Evolutionary conservation across 495 filamentous ascomycete species (phyloP).

Genomic region (Cercophora scortea): DNA sequence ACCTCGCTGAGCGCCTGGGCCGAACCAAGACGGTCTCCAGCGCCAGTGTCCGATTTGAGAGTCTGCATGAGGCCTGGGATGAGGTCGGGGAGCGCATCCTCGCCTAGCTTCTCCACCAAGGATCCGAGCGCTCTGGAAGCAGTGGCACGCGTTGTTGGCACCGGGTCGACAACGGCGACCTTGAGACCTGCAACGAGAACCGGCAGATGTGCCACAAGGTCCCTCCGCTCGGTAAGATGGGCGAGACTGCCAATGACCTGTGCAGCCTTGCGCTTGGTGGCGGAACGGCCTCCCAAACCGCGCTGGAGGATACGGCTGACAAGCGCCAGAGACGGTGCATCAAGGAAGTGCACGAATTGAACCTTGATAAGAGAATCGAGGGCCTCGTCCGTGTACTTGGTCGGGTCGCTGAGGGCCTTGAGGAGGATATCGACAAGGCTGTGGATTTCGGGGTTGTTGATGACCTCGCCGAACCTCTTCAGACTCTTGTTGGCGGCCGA

Average conservation of each 20-base stretch:
- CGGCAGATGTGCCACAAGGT: slow-evolving; percentile 83
- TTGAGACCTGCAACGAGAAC: slow-evolving; percentile 88
- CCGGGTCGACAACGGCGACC: slow-evolving; percentile 84
- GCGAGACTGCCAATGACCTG: slow-evolving; percentile 97
- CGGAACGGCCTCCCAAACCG: slow-evolving; percentile 80
- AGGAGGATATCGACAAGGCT: slow-evolving; percentile 79
- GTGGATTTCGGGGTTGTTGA: slow-evolving; percentile 96
- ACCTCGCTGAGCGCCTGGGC: slow-evolving; percentile 97
- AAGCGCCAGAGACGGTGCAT: slow-evolving; percentile 88
- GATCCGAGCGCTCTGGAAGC: slow-evolving; percentile 94
- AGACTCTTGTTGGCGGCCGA: slow-evolving; percentile 86
- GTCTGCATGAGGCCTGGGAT: slow-evolving; percentile 96
- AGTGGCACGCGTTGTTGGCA: slow-evolving; percentile 93
- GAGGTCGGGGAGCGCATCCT: slow-evolving; percentile 92
- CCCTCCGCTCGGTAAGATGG: slow-evolving; percentile 92
- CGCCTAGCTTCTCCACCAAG: slow-evolving; percentile 91
- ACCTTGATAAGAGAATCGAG: slow-evolving; percentile 92
- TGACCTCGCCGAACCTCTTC: slow-evolving; percentile 96
- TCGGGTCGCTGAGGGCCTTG: slow-evolving; percentile 94
- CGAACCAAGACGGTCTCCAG: slow-evolving; percentile 89
- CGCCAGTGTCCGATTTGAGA: slow-evolving; percentile 93
- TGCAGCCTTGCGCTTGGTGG: slow-evolving; percentile 88
- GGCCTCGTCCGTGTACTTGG: slow-evolving; percentile 93
- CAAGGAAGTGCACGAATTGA: slow-evolving; percentile 90
- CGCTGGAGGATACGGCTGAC: slow-evolving; percentile 93